A percentile compares a stretch with the other conserved stretches of the same genome.
These are phyloP conservation scores for Nissolia schottii DNA, from an alignment of 306 rosid genomes.

Conservation along the genomic window DNA sequence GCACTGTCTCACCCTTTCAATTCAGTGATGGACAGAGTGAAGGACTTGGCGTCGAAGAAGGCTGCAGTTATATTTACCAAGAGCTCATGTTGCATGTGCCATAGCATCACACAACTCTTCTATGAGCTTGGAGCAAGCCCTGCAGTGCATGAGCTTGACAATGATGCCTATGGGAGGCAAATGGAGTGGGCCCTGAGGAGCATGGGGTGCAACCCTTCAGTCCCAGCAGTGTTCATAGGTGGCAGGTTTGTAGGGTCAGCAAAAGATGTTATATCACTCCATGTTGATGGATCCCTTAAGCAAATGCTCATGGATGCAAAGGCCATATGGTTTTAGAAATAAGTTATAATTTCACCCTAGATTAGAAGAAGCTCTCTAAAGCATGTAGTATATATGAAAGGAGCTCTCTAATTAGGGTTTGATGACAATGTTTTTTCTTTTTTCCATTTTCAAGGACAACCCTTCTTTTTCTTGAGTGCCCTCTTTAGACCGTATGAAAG, in stretches of 20 bases:
- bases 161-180: conserved; percentile 66
- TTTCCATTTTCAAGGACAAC: conserved; percentile 11
- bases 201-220: conserved; percentile 83
- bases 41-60: conserved; percentile 80
- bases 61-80: conserved; percentile 93
- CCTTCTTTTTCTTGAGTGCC: conserved; percentile 44
- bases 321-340: conserved; percentile 85
- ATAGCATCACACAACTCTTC: conserved; percentile 80
- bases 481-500: conserved; percentile 25
- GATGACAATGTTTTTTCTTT: neutral
- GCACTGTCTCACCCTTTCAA: no score
- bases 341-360: neutral
- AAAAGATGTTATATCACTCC: conserved; percentile 87
- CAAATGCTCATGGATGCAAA: conserved; percentile 91
- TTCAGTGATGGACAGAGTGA: conserved; percentile 66
- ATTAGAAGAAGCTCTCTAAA: conserved; percentile 8
- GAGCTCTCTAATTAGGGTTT: conserved; percentile 14
- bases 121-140: conserved; percentile 97
- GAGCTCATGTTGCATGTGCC: conserved; percentile 97
- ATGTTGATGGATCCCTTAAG: conserved; percentile 88
- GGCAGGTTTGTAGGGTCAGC: conserved; percentile 88
- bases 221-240: conserved; percentile 98
- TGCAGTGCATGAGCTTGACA: conserved; percentile 87
- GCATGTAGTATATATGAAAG: neutral
- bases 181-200: conserved; percentile 83